Conservation (phyloP, 2,329 filamentous ascomycete genomes). For the Stemphylium vesicarium region DNA sequence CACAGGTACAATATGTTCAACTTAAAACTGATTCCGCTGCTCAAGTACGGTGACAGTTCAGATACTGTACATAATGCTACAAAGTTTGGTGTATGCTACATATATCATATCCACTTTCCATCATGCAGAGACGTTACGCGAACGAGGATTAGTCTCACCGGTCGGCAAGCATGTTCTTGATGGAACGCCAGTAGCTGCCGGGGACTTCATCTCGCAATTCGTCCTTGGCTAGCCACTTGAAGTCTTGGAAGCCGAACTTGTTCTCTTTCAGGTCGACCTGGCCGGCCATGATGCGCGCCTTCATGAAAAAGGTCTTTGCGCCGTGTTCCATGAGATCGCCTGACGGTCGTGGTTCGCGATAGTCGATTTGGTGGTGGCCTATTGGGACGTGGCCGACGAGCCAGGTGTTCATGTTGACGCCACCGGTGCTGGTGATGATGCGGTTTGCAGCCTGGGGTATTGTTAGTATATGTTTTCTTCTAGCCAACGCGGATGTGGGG, state of each 20-base stretch:
- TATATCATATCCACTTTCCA: background rate
- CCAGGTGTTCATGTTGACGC: slow-evolving; percentile 99
- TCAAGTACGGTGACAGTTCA: background rate
- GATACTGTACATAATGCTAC: slow-evolving; percentile 9
- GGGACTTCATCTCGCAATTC: slow-evolving; percentile 76
- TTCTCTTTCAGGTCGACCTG: slow-evolving; percentile 82
- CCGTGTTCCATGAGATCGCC: slow-evolving; percentile 59
- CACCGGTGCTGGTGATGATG: slow-evolving; percentile 76
- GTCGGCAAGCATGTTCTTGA: slow-evolving; percentile 84
- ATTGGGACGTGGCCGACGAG: slow-evolving; percentile 89
- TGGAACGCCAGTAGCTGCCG: slow-evolving; percentile 71
- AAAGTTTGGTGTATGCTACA: background rate
- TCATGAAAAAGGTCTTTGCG: slow-evolving; percentile 93
- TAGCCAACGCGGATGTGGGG: background rate
- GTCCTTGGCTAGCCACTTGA: slow-evolving; percentile 90
- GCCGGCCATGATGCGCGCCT: slow-evolving; percentile 95
- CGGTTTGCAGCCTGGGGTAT: slow-evolving; percentile 76
- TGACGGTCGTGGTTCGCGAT: slow-evolving; percentile 47
- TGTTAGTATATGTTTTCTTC: slow-evolving; percentile 16
- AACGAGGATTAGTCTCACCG: slow-evolving; percentile 58
- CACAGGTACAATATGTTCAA: too few relatives aligned
- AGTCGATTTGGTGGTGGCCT: slow-evolving; percentile 73
- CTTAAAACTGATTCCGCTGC: too few relatives aligned
- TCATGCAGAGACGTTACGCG: background rate
- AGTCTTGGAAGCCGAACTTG: slow-evolving; percentile 75